Base-by-base conservation (phyloP, 192 early-diverging fungal species). In the Martensiomyces pterosporus region DNA sequence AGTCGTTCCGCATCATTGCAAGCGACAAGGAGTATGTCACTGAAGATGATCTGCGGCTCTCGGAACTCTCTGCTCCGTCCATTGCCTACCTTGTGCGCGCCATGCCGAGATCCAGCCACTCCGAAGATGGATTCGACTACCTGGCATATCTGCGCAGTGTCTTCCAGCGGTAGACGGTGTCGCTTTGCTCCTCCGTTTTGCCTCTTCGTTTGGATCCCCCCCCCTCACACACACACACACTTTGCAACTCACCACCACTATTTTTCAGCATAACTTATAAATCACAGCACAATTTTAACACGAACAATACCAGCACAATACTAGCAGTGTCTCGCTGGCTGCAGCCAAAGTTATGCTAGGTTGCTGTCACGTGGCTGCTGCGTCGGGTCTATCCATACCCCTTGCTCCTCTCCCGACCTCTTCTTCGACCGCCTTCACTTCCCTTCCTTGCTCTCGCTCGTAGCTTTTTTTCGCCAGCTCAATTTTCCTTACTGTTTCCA, bases 11-110 rank as follows among this genome's bases (percentile, higher is more conserved):
- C 36, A 81, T 87, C 22, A 79, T 97, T 34, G 90, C 94, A 3
- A 79, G 64, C 14, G 92, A 91, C 48, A 94, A 93, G 63, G 82
- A 82, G 3, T 90, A 84, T 59, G 82, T 97, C 14, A 97, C 90
- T 4, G 87, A 90, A 51, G 55, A 80, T 15, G 94, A 97, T 58
- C 56, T 97, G 43, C 81, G 80, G 48, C 78, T 85, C 46, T 91
- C 87, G 10, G 83, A 87, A 41, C 57, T 97, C n/a, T 78, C 88
- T 17, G 71, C 70, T 0, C 53, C 73, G n/a, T 79, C 89, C 22
- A 85, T 94, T 16, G 77, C 81, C 16, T 85, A 88, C 52, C 70
- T 94, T 35, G 82, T 87, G 23, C 67, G 73, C 35, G 78, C 72
- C 5, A 88, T 97, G 82, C 89, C 90, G n/a, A 52, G 51, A 34